phyloP scores from a whole-genome alignment of 345 rosid species.

The Hevea brasiliensis region DNA sequence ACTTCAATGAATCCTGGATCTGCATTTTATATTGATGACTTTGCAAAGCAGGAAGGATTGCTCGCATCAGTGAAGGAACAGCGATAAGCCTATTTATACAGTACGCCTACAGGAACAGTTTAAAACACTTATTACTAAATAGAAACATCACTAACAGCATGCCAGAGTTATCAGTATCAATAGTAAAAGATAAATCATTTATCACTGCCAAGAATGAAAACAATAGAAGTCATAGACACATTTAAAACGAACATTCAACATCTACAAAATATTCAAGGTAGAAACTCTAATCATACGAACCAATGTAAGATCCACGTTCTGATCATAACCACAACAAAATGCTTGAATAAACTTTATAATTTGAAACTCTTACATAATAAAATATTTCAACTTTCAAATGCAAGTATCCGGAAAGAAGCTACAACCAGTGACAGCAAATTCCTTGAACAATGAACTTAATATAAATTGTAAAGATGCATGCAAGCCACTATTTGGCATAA shows the following conservation, averaged over 20 bases:
- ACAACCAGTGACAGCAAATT: background rate
- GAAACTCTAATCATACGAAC: background rate
- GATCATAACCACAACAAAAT: background rate
- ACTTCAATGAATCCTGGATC: conserved; percentile 56
- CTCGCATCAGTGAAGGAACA: conserved; percentile 84
- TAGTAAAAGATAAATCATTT: background rate
- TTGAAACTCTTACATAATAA: background rate
- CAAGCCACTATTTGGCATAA: background rate
- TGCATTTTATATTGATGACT: conserved; percentile 36
- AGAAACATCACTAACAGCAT: conserved; percentile 1
- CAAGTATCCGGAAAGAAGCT: background rate
- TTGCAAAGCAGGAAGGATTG: conserved; percentile 66
- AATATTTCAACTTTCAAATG: background rate
- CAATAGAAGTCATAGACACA: background rate
- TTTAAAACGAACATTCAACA: background rate
- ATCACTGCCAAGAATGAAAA: background rate
- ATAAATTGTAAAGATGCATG: background rate
- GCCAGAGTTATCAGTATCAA: conserved; percentile 2
- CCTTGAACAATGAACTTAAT: background rate
- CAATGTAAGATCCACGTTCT: background rate
- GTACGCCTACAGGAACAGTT: conserved; percentile 58
- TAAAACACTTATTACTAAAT: background rate
- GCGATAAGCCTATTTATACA: conserved; percentile 64
- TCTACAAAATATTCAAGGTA: background rate
- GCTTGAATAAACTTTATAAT: background rate